Conservation (phyloP, 495 filamentous ascomycete genomes). For the Parmelia sp. region DNA sequence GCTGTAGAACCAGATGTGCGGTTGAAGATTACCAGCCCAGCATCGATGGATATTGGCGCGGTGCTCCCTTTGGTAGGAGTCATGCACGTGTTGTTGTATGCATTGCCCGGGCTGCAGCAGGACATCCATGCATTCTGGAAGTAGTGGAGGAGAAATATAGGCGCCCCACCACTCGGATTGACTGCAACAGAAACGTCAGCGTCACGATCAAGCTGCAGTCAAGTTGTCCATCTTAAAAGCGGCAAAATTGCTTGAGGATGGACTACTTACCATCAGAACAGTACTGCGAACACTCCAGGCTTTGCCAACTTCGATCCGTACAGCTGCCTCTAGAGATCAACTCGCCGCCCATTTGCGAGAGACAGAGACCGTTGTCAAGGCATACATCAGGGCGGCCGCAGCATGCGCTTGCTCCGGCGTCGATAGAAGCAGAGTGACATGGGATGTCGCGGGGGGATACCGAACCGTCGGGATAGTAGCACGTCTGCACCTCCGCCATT, state of each 20-base stretch:
- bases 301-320: background rate
- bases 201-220: background rate
- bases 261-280: background rate
- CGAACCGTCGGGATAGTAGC: slow-evolving; percentile 3
- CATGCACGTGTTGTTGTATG: background rate
- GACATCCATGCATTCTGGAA: background rate
- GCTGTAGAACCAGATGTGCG: slow-evolving; percentile 7
- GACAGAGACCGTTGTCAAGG: background rate
- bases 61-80: background rate
- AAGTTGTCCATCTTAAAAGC: background rate
- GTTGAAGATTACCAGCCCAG: background rate
- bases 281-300: background rate
- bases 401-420: slow-evolving; percentile 6
- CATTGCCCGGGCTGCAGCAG: background rate
- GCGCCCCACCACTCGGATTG: background rate
- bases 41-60: background rate
- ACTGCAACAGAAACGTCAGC: background rate
- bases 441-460: background rate
- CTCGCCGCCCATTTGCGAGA: background rate
- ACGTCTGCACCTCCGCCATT: background rate
- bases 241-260: background rate
- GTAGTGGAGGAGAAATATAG: background rate
- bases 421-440: background rate
- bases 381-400: background rate
- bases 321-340: background rate